Evolutionary conservation across 2,329 filamentous ascomycete genomes (phyloP), one percentile per base, ranked within the genome.

Genomic region (Cladophialophora exuberans): DNA sequence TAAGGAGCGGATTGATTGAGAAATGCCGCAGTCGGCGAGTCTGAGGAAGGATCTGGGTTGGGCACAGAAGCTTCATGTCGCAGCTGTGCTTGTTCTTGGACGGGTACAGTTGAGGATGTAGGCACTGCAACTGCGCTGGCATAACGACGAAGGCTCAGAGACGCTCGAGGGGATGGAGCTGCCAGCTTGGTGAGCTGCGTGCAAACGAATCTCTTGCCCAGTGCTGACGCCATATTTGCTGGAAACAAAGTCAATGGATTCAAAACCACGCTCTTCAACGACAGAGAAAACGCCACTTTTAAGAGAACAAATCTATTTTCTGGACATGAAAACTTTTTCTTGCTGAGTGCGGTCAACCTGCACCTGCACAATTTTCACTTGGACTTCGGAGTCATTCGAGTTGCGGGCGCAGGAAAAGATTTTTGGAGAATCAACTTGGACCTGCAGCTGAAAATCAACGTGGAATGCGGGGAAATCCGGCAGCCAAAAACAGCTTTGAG

Each of bases 1-100:
- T 86, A 97, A 2, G 89, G 88, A 26, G 86, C 81, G 66, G 91
- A 85, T 58, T 89, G 83, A 63, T 84, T 80, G 62, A 96, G 83
- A 56, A 96, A 81, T 25, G 85, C 81, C 28, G 85, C 83, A 62
- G 89, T 95, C 65, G 84, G 77, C 1, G 90, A 94, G 72, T 90
- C 87, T 43, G 82, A 66, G 11, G 84, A 68, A 30, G 90, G 90
- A 67, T 95, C 90, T 44, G 88, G 81, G 63, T 87, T 90, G 7
- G 87, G 79, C 10, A 87, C 69, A 2, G 70, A 65, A 18, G 74
- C 68, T 66, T 81, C 75, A 64, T 73, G 75, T 75, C 82, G 60
- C n/a, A 64, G 59, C 33, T 60, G 53, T 7, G 51, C 39, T 11
- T 50, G 45, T 17, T 59, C 54, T 13, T 52, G 39, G 9, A 52